Conservation (phyloP, 2,329 filamentous ascomycete genomes). For the Paecilomyces sp. region DNA sequence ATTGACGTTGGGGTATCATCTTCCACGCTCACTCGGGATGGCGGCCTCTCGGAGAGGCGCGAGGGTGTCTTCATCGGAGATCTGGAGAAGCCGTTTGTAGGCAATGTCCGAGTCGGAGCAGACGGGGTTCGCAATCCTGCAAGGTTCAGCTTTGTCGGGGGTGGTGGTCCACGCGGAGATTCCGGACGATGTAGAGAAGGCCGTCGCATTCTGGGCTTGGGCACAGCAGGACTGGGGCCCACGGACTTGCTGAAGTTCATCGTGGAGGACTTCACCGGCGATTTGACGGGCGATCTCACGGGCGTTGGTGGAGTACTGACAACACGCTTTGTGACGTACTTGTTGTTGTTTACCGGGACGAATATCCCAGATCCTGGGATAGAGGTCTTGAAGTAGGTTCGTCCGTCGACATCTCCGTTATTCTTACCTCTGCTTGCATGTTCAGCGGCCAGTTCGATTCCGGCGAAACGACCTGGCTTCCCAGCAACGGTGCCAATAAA, state of each 20-base stretch:
- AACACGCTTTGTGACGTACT: slow-evolving; percentile 55
- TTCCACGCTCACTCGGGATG: slow-evolving; percentile 32
- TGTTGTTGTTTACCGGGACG: slow-evolving; percentile 74
- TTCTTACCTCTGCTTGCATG: slow-evolving; percentile 86
- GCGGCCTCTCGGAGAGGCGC: slow-evolving; percentile 30
- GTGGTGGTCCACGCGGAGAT: slow-evolving; percentile 63
- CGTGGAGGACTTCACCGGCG: slow-evolving; percentile 20
- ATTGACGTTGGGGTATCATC: slow-evolving; percentile 24
- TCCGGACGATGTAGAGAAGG: slow-evolving; percentile 81
- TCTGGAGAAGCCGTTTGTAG: slow-evolving; percentile 39
- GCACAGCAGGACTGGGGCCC: slow-evolving; percentile 56
- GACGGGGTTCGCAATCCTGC: slow-evolving; percentile 52
- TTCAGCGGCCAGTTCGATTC: slow-evolving; percentile 78
- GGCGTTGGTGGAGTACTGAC: slow-evolving; percentile 62
- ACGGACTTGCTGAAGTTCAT: slow-evolving; percentile 84
- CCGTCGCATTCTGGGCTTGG: slow-evolving; percentile 58
- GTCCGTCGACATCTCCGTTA: slow-evolving; percentile 86
- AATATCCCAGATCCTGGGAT: slow-evolving; percentile 85
- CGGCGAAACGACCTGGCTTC: slow-evolving; percentile 86
- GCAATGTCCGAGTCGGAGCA: slow-evolving; percentile 23
- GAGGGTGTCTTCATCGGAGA: slow-evolving; percentile 33
- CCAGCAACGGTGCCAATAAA: slow-evolving; percentile 82
- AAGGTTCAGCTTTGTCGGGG: slow-evolving; percentile 47
- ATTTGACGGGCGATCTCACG: slow-evolving; percentile 48
- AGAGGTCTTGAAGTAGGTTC: slow-evolving; percentile 72